Percentiles rank a stretch among this genome's conserved stretches.
These are phyloP conservation scores for Fraxinus albicans DNA, from an alignment of 305 asterid genomes.

Conservation along the genomic window DNA sequence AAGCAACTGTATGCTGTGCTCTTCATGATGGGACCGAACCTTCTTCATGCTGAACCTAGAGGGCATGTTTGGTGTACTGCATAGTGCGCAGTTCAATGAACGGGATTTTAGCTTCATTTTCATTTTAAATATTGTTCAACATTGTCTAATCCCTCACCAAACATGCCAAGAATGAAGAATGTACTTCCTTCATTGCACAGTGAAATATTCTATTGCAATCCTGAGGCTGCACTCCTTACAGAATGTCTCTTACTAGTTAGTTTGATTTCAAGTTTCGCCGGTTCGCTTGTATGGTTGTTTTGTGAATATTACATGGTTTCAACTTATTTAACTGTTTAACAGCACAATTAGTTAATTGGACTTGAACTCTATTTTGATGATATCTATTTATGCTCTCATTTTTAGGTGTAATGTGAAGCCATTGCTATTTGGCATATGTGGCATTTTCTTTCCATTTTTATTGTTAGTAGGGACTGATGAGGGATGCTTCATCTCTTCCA, in stretches of 20 bases:
- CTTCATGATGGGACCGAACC: constrained; percentile 89
- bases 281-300: not conserved
- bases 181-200: not conserved
- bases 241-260: not conserved
- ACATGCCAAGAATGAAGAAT: not conserved
- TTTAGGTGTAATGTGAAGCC: not conserved
- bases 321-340: not conserved
- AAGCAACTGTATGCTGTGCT: constrained; percentile 95
- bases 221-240: not conserved
- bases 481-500: not conserved
- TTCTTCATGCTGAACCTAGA: constrained; percentile 34
- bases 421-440: not conserved
- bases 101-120: not conserved
- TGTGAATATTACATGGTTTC: not conserved
- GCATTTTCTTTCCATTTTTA: not conserved
- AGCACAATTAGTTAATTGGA: not conserved
- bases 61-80: not conserved
- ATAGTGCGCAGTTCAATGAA: not conserved
- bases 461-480: not conserved
- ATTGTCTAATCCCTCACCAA: not conserved
- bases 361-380: not conserved
- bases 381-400: not conserved
- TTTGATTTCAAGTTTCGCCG: not conserved
- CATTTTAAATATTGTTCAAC: not conserved
- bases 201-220: not conserved